Evolutionary conservation across 2,329 filamentous ascomycete species (phyloP).

Genomic region (Verticillium alfalfae): DNA sequence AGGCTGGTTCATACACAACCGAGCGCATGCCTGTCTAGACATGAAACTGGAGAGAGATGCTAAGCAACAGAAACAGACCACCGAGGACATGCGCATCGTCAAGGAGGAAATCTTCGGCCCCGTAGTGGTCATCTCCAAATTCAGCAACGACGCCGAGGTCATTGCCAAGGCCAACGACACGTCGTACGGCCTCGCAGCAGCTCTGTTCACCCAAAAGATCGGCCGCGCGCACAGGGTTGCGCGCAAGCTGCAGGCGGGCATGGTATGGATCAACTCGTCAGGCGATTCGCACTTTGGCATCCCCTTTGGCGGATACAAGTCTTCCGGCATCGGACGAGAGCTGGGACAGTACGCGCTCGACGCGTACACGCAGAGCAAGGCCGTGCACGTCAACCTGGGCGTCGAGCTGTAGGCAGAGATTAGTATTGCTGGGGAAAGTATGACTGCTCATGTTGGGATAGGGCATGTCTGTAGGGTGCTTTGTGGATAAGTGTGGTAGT

Average conservation of each 20-base stretch:
- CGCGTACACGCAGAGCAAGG: conserved; percentile 1
- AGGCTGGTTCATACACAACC: background rate
- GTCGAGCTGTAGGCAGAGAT: background rate
- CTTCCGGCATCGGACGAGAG: conserved; percentile 4
- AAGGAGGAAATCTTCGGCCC: conserved; percentile 24
- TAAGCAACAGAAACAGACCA: background rate
- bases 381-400: background rate
- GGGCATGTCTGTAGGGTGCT: no score
- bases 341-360: conserved; percentile 1
- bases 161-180: conserved; percentile 29
- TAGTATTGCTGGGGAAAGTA: no score
- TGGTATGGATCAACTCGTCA: conserved; percentile 30
- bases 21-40: background rate
- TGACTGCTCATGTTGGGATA: no score
- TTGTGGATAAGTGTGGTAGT: no score
- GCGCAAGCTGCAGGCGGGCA: conserved; percentile 47
- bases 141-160: conserved; percentile 16
- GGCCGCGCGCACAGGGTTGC: conserved; percentile 28
- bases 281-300: conserved; percentile 14
- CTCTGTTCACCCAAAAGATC: conserved; percentile 51
- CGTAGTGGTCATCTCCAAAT: conserved; percentile 18
- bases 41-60: no score
- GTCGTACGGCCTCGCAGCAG: conserved; percentile 47
- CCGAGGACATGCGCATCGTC: conserved; percentile 18
- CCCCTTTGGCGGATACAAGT: conserved; percentile 18